phyloP scores from a whole-genome alignment of 345 rosid species.

The Eucalyptus paniculata region DNA sequence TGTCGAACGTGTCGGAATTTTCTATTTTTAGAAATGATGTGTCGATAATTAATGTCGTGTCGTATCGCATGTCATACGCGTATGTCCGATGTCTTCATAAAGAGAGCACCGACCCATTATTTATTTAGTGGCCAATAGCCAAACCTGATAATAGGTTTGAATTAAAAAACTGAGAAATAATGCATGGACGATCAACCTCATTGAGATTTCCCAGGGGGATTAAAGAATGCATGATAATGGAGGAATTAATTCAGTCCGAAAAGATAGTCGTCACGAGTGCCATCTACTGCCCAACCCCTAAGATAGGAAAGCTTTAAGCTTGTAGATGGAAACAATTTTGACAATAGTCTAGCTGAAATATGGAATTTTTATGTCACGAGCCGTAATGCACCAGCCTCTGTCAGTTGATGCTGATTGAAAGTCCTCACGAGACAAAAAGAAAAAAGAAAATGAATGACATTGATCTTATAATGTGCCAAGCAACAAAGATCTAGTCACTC shows the following conservation, averaged over 20 bases:
- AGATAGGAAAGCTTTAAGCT: constrained; percentile 5
- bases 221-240: constrained; percentile 12
- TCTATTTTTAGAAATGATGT: too few species aligned
- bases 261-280: constrained; percentile 19
- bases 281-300: constrained; percentile 21
- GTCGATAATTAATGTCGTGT: too few species aligned
- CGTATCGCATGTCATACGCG: too few species aligned
- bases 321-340: constrained; percentile 10
- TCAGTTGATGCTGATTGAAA: not conserved
- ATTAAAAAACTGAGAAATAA: not conserved
- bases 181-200: not conserved
- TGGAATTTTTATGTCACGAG: not conserved
- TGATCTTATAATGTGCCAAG: fast-evolving
- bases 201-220: not conserved
- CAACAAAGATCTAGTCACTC: too few species aligned
- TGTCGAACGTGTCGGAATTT: too few species aligned
- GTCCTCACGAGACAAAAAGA: not conserved
- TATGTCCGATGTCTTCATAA: too few species aligned
- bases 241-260: constrained; percentile 6
- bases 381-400: constrained; percentile 7
- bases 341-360: constrained; percentile 1
- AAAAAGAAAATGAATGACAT: not conserved
- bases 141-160: constrained; percentile 16
- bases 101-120: not conserved
- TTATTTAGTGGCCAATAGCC: constrained; percentile 44